Evolutionary conservation across 2,329 filamentous ascomycete species (phyloP).

Genomic region (Calonectria henricotiae): DNA sequence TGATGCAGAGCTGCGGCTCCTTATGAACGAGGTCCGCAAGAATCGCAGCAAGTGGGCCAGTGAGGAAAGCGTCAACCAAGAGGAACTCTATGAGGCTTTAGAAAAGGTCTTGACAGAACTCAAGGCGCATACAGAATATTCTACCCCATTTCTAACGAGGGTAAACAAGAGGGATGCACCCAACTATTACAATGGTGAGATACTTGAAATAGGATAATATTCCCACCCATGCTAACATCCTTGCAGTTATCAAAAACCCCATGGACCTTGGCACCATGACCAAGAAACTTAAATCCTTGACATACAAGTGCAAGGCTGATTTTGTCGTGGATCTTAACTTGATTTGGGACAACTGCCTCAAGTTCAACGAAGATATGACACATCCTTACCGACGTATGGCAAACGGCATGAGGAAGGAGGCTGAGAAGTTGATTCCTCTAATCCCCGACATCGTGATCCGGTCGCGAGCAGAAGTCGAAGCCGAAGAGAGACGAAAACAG

Average conservation of each 20-base stretch:
- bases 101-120: constrained; percentile 98
- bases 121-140: constrained; percentile 97
- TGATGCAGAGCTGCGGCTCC: constrained; percentile 89
- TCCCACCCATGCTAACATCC: constrained; percentile 46
- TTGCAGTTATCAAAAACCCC: constrained; percentile 89
- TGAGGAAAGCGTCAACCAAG: constrained; percentile 96
- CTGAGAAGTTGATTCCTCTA: constrained; percentile 93
- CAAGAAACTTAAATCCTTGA: constrained; percentile 90
- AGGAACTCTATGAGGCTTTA: constrained; percentile 96
- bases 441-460: constrained; percentile 95
- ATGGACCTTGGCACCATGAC: constrained; percentile 99
- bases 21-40: constrained; percentile 98
- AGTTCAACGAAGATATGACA: constrained; percentile 92
- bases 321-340: constrained; percentile 95
- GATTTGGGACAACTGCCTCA: constrained; percentile 97
- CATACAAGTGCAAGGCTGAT: constrained; percentile 91
- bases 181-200: constrained; percentile 92
- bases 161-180: constrained; percentile 98
- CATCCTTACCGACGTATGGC: constrained; percentile 94
- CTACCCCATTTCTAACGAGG: constrained; percentile 92
- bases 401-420: constrained; percentile 96
- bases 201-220: constrained; percentile 20
- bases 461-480: constrained; percentile 94
- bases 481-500: constrained; percentile 87
- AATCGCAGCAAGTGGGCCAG: constrained; percentile 99